Evolutionary conservation across 2,329 filamentous ascomycete genomes (phyloP).

Genomic region (Xylaria hypoxylon): DNA sequence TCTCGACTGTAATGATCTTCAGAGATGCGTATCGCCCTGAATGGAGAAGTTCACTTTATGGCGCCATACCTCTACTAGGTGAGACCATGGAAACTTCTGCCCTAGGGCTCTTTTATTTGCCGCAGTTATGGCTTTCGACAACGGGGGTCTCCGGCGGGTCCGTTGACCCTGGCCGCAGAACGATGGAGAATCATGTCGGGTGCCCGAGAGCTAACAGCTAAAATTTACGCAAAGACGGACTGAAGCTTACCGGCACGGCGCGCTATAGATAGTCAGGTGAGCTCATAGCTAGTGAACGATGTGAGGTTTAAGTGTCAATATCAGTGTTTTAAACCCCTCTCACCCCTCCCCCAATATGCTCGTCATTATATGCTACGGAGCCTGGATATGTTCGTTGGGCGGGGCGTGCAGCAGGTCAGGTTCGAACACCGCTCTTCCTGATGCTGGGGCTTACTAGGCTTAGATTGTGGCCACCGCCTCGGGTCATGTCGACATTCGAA

Average conservation of each 20-base stretch:
- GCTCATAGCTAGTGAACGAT: background rate
- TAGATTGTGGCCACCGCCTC: background rate
- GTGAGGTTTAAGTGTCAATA: background rate
- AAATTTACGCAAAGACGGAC: no score
- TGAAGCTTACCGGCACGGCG: no score
- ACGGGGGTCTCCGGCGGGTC: background rate
- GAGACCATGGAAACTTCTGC: conserved; percentile 7
- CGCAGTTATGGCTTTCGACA: background rate
- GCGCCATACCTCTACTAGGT: conserved; percentile 23
- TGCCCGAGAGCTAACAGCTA: background rate
- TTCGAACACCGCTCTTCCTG: background rate
- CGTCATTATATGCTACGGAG: background rate
- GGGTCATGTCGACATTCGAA: background rate
- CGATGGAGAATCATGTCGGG: background rate
- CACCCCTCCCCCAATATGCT: background rate
- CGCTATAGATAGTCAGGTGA: no score
- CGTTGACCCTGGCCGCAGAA: background rate
- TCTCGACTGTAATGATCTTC: conserved; percentile 27
- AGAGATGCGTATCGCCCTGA: conserved; percentile 9
- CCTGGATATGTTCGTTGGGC: background rate
- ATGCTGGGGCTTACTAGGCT: background rate
- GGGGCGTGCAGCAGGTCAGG: background rate
- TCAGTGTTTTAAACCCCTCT: no score
- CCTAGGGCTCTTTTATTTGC: conserved; percentile 3
- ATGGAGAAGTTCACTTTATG: conserved; percentile 19